phyloP scores from a whole-genome alignment of 2,329 filamentous ascomycete genomes.

The Teratosphaeria destructans region DNA sequence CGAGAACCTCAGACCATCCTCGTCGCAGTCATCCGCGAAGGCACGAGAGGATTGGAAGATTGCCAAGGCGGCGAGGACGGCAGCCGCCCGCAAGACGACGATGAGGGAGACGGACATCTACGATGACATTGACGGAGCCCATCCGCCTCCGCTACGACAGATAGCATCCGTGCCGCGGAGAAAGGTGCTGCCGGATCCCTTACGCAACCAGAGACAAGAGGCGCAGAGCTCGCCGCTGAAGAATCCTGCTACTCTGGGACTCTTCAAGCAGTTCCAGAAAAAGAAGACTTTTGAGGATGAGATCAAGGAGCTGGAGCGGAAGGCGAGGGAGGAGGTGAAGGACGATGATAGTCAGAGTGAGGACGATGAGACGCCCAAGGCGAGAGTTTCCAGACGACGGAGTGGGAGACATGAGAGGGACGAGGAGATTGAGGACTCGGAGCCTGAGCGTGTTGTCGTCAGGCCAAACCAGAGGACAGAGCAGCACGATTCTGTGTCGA shows the following conservation, averaged over 20 bases:
- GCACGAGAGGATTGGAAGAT: constrained; percentile 8
- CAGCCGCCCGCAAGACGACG: constrained; percentile 4
- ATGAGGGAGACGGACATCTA: constrained; percentile 25
- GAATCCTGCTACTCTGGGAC: constrained; percentile 6
- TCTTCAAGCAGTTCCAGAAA: constrained; percentile 21
- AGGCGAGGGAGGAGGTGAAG: constrained; percentile 10
- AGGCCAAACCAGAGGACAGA: background rate
- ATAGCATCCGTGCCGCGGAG: constrained; percentile 5
- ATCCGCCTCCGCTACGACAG: constrained; percentile 10
- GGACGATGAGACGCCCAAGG: background rate
- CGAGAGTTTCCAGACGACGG: background rate
- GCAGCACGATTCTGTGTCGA: background rate
- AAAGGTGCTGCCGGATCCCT: constrained; percentile 11
- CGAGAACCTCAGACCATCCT: background rate
- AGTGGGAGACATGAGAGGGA: background rate
- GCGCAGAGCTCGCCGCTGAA: constrained; percentile 1
- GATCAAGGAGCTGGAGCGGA: constrained; percentile 19
- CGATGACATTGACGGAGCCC: constrained; percentile 35
- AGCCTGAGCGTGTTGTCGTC: background rate
- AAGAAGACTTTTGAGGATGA: constrained; percentile 25
- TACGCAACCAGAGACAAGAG: constrained; percentile 9
- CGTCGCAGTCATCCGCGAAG: background rate
- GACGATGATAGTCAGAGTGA: background rate
- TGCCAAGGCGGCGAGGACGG: constrained; percentile 9
- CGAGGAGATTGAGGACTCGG: background rate